phyloP scores from a whole-genome alignment of 768 basidiomycete species.

The Candolleomyces aberdarensis region DNA sequence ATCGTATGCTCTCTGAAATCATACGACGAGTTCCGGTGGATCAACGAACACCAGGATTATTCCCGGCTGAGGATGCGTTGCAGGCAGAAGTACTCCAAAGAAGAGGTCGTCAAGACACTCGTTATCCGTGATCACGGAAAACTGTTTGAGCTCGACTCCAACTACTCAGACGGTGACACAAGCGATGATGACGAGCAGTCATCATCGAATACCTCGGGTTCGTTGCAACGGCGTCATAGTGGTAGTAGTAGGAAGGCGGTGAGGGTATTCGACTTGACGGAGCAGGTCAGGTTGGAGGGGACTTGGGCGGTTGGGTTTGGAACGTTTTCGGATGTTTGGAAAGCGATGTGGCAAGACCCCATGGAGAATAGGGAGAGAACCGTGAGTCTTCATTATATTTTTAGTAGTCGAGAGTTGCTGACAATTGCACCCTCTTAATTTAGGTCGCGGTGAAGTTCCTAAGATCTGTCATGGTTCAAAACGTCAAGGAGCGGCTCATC shows the following conservation, averaged over 20 bases:
- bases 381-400: slow-evolving; percentile 19
- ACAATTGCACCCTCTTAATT: neutral
- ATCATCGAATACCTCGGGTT: neutral
- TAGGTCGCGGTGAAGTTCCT: slow-evolving; percentile 60
- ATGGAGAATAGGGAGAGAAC: slow-evolving; percentile 34
- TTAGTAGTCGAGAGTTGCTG: neutral
- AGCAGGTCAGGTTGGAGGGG: slow-evolving; percentile 47
- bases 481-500: slow-evolving; percentile 49
- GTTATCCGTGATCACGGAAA: slow-evolving; percentile 32
- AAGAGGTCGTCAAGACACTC: slow-evolving; percentile 53
- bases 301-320: slow-evolving; percentile 49
- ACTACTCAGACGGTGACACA: neutral
- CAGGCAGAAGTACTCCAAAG: slow-evolving; percentile 52
- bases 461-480: slow-evolving; percentile 47
- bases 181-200: neutral
- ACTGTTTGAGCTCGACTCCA: too few species aligned
- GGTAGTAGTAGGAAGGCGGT: neutral
- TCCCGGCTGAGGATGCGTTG: slow-evolving; percentile 54
- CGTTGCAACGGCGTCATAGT: neutral
- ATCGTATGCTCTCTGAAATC: slow-evolving; percentile 50
- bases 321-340: slow-evolving; percentile 61
- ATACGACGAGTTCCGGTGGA: slow-evolving; percentile 58
- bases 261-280: slow-evolving; percentile 49
- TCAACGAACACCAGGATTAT: slow-evolving; percentile 52
- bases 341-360: slow-evolving; percentile 50